phyloP scores from a whole-genome alignment of 1,284 basidiomycete genomes.

The Malassezia japonica region DNA sequence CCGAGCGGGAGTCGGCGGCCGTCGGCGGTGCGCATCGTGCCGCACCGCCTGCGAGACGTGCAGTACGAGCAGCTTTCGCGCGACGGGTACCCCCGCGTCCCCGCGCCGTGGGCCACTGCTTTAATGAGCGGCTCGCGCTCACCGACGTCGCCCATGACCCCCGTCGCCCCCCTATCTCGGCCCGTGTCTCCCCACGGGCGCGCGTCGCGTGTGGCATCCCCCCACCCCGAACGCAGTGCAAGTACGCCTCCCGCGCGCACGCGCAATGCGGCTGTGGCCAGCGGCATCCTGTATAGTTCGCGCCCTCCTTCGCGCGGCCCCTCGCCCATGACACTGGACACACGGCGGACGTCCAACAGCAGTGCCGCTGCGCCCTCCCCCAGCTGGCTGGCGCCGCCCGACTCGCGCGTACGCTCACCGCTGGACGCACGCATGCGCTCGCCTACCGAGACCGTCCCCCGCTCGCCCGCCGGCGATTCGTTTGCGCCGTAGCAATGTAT shows the following conservation, averaged over 20 bases:
- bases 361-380: no score
- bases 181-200: no score
- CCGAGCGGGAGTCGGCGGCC: no score
- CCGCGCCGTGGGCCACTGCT: not conserved
- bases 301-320: constrained; percentile 10
- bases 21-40: not conserved
- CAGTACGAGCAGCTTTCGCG: not conserved
- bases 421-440: not conserved
- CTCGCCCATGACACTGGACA: constrained; percentile 6
- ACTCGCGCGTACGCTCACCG: not conserved
- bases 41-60: not conserved
- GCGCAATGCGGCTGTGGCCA: not conserved
- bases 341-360: constrained; percentile 1
- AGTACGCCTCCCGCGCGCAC: no score
- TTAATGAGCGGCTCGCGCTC: no score
- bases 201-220: no score
- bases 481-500: not conserved
- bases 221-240: no score
- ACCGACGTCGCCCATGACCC: no score
- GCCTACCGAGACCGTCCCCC: not conserved
- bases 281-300: not conserved
- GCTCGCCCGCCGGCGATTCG: not conserved
- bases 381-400: not conserved
- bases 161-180: no score
- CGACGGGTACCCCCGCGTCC: not conserved